A percentile compares a stretch with the other conserved stretches of the same genome.
Evolutionary conservation across 73 alveolate genomes (phyloP).

Genomic region (Paraurostyla sp.): DNA sequence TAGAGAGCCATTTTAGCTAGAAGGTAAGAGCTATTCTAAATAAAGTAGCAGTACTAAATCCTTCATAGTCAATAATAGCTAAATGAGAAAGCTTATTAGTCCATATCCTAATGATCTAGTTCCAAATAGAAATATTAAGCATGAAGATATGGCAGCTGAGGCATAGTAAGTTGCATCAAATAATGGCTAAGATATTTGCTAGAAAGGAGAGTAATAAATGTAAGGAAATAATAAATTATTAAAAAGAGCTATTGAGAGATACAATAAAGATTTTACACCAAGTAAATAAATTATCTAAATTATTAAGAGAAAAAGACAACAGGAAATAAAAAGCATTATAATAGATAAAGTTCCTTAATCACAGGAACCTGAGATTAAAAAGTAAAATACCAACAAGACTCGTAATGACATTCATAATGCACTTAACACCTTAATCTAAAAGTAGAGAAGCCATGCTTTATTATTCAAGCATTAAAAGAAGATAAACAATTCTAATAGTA

Average conservation of each 20-base stretch:
- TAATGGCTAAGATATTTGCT: conserved; percentile 18
- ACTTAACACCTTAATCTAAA: background rate
- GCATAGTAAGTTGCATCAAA: too few relatives aligned
- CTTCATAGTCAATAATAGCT: too few relatives aligned
- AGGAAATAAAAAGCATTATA: background rate
- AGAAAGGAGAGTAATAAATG: background rate
- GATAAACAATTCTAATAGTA: too few relatives aligned
- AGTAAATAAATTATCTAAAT: background rate
- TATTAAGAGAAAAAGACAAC: background rate
- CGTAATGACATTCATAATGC: background rate
- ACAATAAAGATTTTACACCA: background rate
- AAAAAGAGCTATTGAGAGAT: conserved; percentile 6
- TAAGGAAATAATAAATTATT: background rate
- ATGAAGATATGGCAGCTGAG: too few relatives aligned
- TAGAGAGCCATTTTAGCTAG: too few relatives aligned
- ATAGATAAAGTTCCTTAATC: background rate
- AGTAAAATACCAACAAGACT: too few relatives aligned
- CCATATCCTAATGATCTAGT: too few relatives aligned
- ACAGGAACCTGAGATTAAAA: too few relatives aligned
- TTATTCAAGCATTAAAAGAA: background rate
- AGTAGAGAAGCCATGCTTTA: conserved; percentile 18
- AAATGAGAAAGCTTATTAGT: too few relatives aligned
- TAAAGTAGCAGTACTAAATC: too few relatives aligned
- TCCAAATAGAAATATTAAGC: too few relatives aligned
- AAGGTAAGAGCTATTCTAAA: too few relatives aligned